Evolutionary conservation across 2,329 filamentous ascomycete species (phyloP).

Genomic region (Neocatenulostroma microsporum): DNA sequence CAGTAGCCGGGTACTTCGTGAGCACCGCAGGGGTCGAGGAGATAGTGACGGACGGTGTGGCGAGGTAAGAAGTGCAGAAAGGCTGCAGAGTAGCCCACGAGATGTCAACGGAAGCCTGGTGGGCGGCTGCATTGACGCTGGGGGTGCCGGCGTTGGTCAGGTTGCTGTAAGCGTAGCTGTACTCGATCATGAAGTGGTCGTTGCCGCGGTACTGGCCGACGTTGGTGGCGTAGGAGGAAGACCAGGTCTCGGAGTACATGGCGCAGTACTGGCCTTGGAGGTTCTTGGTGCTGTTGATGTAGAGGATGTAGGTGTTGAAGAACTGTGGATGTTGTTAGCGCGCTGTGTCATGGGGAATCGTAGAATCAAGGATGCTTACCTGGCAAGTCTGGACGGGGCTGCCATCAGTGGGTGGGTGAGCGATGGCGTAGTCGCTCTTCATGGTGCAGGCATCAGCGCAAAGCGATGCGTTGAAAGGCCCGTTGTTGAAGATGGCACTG

Average conservation of each 20-base stretch:
- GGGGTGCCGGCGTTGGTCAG: too few relatives aligned
- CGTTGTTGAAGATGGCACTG: conserved; percentile 16
- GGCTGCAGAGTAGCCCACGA: too few relatives aligned
- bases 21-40: too few relatives aligned
- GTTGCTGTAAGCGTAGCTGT: conserved; percentile 14
- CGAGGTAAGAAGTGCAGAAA: too few relatives aligned
- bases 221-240: conserved; percentile 20
- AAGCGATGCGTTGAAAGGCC: conserved; percentile 16
- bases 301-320: conserved; percentile 29
- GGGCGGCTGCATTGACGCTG: too few relatives aligned
- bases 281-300: conserved; percentile 18
- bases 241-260: conserved; percentile 20
- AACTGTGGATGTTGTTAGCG: too few relatives aligned
- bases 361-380: background rate
- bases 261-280: conserved; percentile 26
- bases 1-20: too few relatives aligned
- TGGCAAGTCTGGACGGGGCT: conserved; percentile 23
- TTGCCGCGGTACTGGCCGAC: conserved; percentile 16
- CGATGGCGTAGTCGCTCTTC: conserved; percentile 18
- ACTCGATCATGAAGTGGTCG: conserved; percentile 18
- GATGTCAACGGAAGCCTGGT: too few relatives aligned
- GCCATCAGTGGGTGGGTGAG: conserved; percentile 15
- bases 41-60: too few relatives aligned
- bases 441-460: conserved; percentile 22
- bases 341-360: background rate